Evolutionary conservation across 495 filamentous ascomycete genomes (phyloP).

Genomic region (Talaromyces liani): DNA sequence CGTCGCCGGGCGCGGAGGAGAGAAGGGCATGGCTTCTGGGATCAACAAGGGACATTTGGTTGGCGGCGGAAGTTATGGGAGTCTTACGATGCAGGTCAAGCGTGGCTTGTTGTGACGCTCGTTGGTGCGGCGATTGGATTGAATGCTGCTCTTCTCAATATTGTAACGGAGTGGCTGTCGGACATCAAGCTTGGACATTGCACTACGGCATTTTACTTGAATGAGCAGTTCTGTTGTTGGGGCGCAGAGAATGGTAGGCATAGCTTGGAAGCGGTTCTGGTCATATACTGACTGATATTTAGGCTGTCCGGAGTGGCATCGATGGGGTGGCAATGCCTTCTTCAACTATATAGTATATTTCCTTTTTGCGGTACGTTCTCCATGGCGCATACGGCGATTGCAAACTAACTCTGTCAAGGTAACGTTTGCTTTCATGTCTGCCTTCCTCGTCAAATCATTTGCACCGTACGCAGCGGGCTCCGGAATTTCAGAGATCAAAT

Average conservation of each 20-base stretch:
- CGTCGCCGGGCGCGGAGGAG: conserved; percentile 68
- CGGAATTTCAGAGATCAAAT: conserved; percentile 98
- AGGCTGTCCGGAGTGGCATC: conserved; percentile 79
- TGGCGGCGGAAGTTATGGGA: conserved; percentile 81
- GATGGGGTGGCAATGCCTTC: conserved; percentile 71
- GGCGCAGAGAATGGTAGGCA: conserved; percentile 74
- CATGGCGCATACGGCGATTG: neutral
- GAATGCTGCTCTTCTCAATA: conserved; percentile 91
- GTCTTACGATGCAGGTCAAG: conserved; percentile 92
- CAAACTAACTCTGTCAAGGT: conserved; percentile 38
- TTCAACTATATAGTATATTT: conserved; percentile 88
- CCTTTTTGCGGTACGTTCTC: conserved; percentile 63
- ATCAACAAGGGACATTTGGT: conserved; percentile 60
- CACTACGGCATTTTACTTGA: conserved; percentile 91
- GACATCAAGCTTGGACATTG: conserved; percentile 95
- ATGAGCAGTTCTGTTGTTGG: conserved; percentile 98
- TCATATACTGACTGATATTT: conserved; percentile 17
- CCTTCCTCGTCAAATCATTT: conserved; percentile 82
- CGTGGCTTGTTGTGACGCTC: conserved; percentile 95
- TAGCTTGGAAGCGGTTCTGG: neutral
- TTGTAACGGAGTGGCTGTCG: conserved; percentile 93
- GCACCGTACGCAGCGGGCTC: conserved; percentile 96
- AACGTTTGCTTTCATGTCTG: conserved; percentile 74
- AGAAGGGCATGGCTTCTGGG: conserved; percentile 68
- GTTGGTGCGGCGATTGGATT: conserved; percentile 88